Base-by-base conservation (phyloP, 768 basidiomycete species). In the Hygrophorus pudorinus region DNA sequence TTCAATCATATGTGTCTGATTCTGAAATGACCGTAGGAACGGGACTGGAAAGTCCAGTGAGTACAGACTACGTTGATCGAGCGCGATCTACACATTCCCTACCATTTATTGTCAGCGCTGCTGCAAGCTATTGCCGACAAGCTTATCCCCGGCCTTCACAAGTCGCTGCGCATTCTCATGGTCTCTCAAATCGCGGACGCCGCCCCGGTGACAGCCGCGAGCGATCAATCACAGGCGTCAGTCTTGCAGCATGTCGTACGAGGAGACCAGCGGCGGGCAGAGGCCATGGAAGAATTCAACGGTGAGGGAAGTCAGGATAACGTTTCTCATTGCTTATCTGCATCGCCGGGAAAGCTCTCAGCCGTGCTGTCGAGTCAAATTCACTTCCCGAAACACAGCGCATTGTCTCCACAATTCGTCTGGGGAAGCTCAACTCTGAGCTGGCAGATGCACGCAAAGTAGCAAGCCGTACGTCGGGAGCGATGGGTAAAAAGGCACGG, bases 401-500 rank as follows among this genome's bases (percentile, higher is more conserved):
- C 10, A 50, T 53, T 9, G 38, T 58, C 30, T 49, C 59, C 20
- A 43, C 56, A 9, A 45, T 61, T 28, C 63, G 62, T 12, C 55
- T 54, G 17, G 51, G 62, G 13, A 57, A 57, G 17, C 50, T 58
- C n/a, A 48, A 52, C 39, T 48, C 52, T 5, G 49, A 55, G 3
- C 57, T 66, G 4, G 63, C 63, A 1, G 61, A 67, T 36, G 58
- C 66, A 24, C 52, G 55, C 43, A 70, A 73, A 48, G 68, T 73
- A 12, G 79, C 80, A 0, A 55, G 60, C 2, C 63, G 73, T 41
- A 62, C 78, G 27, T 73, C 71, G 5, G 79, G 79, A 1, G 67
- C 77, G 7, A 60, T 79, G 20, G 79, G 80, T 0, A 70, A 71
- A 34, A 68, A 72, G 12, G 75, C 79, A 6, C 67, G 79, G 37